Conservation (phyloP, 1,139 yeast species). For the Nakaseomyces kungkrabaensis region DNA sequence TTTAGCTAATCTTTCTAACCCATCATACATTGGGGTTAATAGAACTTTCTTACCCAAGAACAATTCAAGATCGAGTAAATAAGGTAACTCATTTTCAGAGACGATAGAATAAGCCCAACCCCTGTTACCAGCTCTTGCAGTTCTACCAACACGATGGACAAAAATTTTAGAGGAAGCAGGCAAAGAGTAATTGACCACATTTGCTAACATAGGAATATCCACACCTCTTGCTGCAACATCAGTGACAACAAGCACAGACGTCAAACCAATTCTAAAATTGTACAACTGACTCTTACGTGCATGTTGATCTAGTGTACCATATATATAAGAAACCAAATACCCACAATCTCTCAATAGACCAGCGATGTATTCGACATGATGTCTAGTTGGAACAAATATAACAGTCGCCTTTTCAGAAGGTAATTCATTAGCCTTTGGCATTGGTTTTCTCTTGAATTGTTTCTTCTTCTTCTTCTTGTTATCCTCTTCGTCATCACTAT, state of each 20-base stretch:
- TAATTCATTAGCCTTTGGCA: slow-evolving; percentile 71
- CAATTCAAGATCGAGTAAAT: slow-evolving; percentile 78
- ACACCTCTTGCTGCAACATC: slow-evolving; percentile 99
- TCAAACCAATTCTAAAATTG: slow-evolving; percentile 74
- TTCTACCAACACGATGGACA: slow-evolving; percentile 96
- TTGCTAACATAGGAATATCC: slow-evolving; percentile 92
- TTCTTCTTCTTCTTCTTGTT: slow-evolving; percentile 29
- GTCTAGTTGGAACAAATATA: slow-evolving; percentile 92
- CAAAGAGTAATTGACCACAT: slow-evolving; percentile 80
- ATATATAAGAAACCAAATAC: slow-evolving; percentile 77
- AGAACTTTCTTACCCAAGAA: slow-evolving; percentile 78
- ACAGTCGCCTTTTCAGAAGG: slow-evolving; percentile 85
- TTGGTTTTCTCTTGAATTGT: slow-evolving; percentile 41
- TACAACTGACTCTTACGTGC: slow-evolving; percentile 87
- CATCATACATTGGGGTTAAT: slow-evolving; percentile 59
- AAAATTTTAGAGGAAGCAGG: slow-evolving; percentile 92
- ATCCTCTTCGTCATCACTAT: slow-evolving; percentile 31
- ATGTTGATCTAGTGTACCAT: slow-evolving; percentile 89
- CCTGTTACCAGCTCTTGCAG: slow-evolving; percentile 96
- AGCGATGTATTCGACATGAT: slow-evolving; percentile 88
- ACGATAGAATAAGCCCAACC: slow-evolving; percentile 97
- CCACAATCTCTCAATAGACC: slow-evolving; percentile 64
- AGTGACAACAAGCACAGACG: slow-evolving; percentile 82
- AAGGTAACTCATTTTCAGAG: slow-evolving; percentile 79
- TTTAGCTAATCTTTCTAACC: slow-evolving; percentile 44